Evolutionary conservation across 2,329 filamentous ascomycete genomes (phyloP).

Genomic region (Coniochaeta prunicola): DNA sequence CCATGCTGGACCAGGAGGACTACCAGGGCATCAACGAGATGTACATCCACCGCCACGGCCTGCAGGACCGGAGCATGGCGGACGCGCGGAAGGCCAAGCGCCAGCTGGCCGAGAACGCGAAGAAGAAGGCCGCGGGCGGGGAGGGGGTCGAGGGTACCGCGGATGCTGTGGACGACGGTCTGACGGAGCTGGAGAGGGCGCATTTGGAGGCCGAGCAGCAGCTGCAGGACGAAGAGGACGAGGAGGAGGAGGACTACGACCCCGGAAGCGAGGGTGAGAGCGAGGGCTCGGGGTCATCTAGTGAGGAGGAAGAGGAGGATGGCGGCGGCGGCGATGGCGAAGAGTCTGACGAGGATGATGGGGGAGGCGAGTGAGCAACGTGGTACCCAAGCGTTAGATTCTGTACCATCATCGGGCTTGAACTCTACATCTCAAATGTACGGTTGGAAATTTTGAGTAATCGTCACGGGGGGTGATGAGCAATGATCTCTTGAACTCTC

Average conservation of each 20-base stretch:
- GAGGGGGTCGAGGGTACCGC: slow-evolving; percentile 26
- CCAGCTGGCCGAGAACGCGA: slow-evolving; percentile 51
- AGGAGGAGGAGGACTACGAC: slow-evolving; percentile 60
- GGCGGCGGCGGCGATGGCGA: slow-evolving; percentile 37
- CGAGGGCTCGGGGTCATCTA: slow-evolving; percentile 45
- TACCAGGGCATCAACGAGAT: slow-evolving; percentile 54
- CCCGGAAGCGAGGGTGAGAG: slow-evolving; percentile 54
- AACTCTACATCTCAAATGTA: neutral
- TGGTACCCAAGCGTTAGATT: neutral
- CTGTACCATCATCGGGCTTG: neutral
- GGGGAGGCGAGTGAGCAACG: slow-evolving; percentile 9
- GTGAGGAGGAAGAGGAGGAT: slow-evolving; percentile 46
- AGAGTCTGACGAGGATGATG: slow-evolving; percentile 30
- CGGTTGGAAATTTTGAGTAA: neutral
- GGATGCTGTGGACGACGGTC: slow-evolving; percentile 24
- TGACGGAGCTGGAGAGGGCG: slow-evolving; percentile 43
- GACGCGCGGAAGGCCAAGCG: slow-evolving; percentile 60
- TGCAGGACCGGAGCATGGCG: slow-evolving; percentile 63
- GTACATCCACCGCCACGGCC: slow-evolving; percentile 53
- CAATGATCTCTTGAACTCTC: neutral
- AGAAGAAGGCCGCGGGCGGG: slow-evolving; percentile 29
- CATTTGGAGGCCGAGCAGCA: slow-evolving; percentile 43
- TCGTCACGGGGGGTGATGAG: neutral
- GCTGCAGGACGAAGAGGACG: slow-evolving; percentile 54
- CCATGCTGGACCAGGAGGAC: slow-evolving; percentile 64